A percentile compares a stretch with the other conserved stretches of the same genome.
Conservation (phyloP, 2,329 filamentous ascomycete species). For the Verticillium dahliae region DNA sequence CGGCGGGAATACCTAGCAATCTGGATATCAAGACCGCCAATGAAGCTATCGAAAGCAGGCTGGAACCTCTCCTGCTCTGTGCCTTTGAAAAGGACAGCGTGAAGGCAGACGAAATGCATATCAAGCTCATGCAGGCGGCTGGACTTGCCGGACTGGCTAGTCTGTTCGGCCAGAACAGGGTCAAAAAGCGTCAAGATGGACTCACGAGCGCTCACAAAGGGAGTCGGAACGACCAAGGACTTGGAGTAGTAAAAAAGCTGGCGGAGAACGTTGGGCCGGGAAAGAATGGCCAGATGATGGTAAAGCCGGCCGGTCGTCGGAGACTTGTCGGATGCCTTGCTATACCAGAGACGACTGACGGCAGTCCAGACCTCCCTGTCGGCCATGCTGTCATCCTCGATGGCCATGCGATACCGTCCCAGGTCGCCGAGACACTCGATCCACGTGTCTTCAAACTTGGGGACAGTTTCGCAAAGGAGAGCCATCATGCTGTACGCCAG, state of each 20-base stretch:
- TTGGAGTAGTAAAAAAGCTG: constrained; percentile 70
- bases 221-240: constrained; percentile 59
- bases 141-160: constrained; percentile 18
- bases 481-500: constrained; percentile 87
- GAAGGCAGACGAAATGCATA: constrained; percentile 53
- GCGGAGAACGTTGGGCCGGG: constrained; percentile 60
- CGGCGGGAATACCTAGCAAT: constrained; percentile 44
- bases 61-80: constrained; percentile 40
- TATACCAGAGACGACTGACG: constrained; percentile 79
- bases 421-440: constrained; percentile 88
- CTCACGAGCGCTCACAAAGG: constrained; percentile 62
- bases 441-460: constrained; percentile 81
- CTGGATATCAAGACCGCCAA: constrained; percentile 46
- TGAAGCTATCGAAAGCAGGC: constrained; percentile 39
- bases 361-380: constrained; percentile 77
- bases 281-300: constrained; percentile 79
- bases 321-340: constrained; percentile 68
- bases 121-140: constrained; percentile 41
- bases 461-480: constrained; percentile 77
- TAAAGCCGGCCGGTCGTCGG: constrained; percentile 75
- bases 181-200: constrained; percentile 66
- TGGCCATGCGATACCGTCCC: constrained; percentile 78
- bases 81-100: constrained; percentile 57
- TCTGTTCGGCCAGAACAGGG: constrained; percentile 34
- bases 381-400: constrained; percentile 72